Base-by-base conservation (phyloP, 2,329 filamentous ascomycete species). In the Penicillium aurantiogriseum region DNA sequence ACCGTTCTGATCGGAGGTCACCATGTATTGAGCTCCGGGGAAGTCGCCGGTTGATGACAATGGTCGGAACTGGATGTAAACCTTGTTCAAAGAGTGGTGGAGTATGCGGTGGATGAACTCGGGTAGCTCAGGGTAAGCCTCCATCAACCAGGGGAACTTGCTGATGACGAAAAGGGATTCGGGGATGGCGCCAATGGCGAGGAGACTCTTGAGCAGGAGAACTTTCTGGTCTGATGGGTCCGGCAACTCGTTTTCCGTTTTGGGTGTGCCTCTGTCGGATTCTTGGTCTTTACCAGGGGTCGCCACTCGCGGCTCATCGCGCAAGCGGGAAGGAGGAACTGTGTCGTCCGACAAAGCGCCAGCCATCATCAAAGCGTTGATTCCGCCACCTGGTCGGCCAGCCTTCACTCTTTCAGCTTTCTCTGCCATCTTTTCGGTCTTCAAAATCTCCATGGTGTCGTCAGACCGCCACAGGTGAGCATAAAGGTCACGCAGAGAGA, bases 81-180 rank as follows among this genome's bases (percentile, higher is more conserved):
- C 85, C 63, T 92, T 90, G 68, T 87, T 87, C 51, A 99, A 78
- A 40, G 88, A 93, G 63, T 94, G 86, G 64, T 92, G 86, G 3
- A 96, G 79, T 29, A 99, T 89, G 36, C 95, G 91, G 74, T 96
- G 90, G 50, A 97, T 84, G 54, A 87, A 88, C 33, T 90, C 86
- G 3, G 91, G 84, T 11, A 97, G 82, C 45, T 96, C 91, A 1
- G 90, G 87, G 63, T 90, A 93, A 4, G 88, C 85, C 57, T 97
- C 92, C 11, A 91, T 84, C 47, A 99, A 83, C 92, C 94, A 99
- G 15, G 92, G 91, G 67, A 96, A 96, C 53, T 89, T 88, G 35
- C 93, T 93, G 8, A 97, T 83, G 54, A 99, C 90, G 73, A 93
- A 97, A 1, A 99, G 81, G 1, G 94, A 88, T 75, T 99, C 94